Percentiles rank a stretch among this genome's conserved stretches.
Evolutionary conservation across 371 early-diverging fungal genomes (phyloP).

Genomic region (Fennellomyces sp.): DNA sequence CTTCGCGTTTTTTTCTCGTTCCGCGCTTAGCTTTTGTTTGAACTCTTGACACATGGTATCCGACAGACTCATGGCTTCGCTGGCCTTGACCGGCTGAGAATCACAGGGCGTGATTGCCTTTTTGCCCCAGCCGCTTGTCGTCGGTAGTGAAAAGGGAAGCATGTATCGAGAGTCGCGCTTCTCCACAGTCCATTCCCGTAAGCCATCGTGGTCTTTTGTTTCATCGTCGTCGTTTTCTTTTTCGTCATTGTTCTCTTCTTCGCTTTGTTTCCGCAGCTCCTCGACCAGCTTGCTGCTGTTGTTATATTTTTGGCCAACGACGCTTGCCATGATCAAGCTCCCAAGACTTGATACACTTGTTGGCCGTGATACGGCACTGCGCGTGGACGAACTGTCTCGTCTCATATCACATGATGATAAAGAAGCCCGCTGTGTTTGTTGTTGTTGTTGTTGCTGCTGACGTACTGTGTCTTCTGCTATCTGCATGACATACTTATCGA

Average conservation of each 20-base stretch:
- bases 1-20: constrained; percentile 26
- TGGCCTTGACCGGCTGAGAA: constrained; percentile 15
- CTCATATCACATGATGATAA: not conserved
- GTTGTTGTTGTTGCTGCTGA: constrained; percentile 18
- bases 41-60: constrained; percentile 33
- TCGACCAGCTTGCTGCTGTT: constrained; percentile 3
- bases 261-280: not conserved
- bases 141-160: constrained; percentile 59
- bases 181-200: constrained; percentile 32
- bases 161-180: constrained; percentile 52
- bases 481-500: constrained; percentile 73
- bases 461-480: constrained; percentile 66
- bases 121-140: constrained; percentile 19
- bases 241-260: constrained; percentile 8
- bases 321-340: constrained; percentile 24
- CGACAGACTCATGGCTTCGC: constrained; percentile 17
- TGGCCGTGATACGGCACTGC: constrained; percentile 19
- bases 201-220: constrained; percentile 11
- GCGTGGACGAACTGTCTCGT: not conserved
- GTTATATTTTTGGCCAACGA: not conserved
- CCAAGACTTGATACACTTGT: constrained; percentile 40
- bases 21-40: constrained; percentile 30
- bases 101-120: not conserved
- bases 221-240: constrained; percentile 1
- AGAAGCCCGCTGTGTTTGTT: constrained; percentile 3